Evolutionary conservation across 805 yeast genomes (phyloP).

Genomic region (Cyberlindnera veronae): DNA sequence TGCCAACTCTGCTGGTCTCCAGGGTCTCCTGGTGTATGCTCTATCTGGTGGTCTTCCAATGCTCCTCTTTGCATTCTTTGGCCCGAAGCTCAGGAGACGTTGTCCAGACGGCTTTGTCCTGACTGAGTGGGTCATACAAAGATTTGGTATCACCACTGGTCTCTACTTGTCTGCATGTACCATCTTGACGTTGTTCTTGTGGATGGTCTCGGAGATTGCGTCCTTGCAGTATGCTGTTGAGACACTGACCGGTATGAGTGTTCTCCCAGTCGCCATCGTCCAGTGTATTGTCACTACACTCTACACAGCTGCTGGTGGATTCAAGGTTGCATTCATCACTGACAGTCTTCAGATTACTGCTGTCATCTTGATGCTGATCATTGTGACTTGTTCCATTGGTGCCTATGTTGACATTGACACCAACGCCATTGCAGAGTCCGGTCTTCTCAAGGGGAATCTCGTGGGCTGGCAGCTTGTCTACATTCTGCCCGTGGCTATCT

Average conservation of each 20-base stretch:
- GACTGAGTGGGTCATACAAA: conserved; percentile 89
- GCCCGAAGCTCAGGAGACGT: conserved; percentile 71
- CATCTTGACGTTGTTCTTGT: conserved; percentile 77
- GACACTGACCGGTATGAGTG: conserved; percentile 73
- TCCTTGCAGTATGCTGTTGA: conserved; percentile 76
- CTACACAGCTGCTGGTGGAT: conserved; percentile 87
- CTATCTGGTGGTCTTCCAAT: conserved; percentile 81
- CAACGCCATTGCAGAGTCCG: conserved; percentile 59
- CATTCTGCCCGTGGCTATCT: conserved; percentile 79
- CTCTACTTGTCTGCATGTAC: conserved; percentile 78
- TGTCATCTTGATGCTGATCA: conserved; percentile 61
- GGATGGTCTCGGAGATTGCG: conserved; percentile 83
- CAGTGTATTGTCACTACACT: conserved; percentile 85
- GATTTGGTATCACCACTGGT: conserved; percentile 73
- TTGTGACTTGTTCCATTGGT: conserved; percentile 79
- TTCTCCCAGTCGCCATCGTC: conserved; percentile 76
- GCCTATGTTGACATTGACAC: conserved; percentile 58
- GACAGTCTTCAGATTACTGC: conserved; percentile 81
- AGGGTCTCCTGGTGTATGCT: conserved; percentile 81
- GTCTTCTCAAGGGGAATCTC: conserved; percentile 59
- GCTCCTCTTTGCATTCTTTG: conserved; percentile 74
- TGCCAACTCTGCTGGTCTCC: conserved; percentile 82
- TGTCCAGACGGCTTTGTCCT: conserved; percentile 90
- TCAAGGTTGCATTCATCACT: conserved; percentile 81
- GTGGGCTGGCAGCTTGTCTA: conserved; percentile 89